Percentiles rank a stretch among this genome's conserved stretches.
Conservation (phyloP, 1,284 basidiomycete species). For the Cerrena zonata region DNA sequence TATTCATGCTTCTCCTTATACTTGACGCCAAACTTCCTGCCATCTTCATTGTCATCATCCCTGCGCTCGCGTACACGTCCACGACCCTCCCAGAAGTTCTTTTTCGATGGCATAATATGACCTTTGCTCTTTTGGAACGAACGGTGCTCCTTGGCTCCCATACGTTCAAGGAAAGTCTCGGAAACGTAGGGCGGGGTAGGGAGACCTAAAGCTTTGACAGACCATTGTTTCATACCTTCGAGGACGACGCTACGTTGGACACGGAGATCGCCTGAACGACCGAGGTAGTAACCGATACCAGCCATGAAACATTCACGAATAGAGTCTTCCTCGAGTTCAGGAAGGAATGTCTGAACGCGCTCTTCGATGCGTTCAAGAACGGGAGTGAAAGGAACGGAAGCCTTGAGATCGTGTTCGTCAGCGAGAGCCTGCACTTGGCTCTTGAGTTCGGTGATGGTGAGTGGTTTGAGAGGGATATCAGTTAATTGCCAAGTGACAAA, state of each 20-base stretch:
- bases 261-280: slow-evolving; percentile 48
- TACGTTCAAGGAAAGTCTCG: slow-evolving; percentile 35
- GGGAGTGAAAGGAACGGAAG: slow-evolving; percentile 14
- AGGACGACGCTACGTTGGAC: slow-evolving; percentile 44
- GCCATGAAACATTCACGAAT: slow-evolving; percentile 48
- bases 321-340: slow-evolving; percentile 46
- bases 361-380: slow-evolving; percentile 12
- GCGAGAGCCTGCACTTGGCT: slow-evolving; percentile 49
- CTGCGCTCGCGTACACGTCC: not conserved
- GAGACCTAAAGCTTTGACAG: slow-evolving; percentile 47
- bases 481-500: slow-evolving; percentile 66
- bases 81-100: not conserved
- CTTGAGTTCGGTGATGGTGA: slow-evolving; percentile 47
- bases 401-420: slow-evolving; percentile 45
- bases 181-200: slow-evolving; percentile 45
- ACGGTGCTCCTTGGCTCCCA: slow-evolving; percentile 28
- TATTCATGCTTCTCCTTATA: not conserved
- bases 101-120: not conserved
- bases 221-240: slow-evolving; percentile 65
- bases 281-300: slow-evolving; percentile 70
- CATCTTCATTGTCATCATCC: not conserved
- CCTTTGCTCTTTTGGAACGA: not conserved
- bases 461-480: slow-evolving; percentile 66
- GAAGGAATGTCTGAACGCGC: slow-evolving; percentile 34
- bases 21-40: not conserved